Evolutionary conservation across 139 green algal genomes (phyloP).

Genomic region (Asterochloris sp.): DNA sequence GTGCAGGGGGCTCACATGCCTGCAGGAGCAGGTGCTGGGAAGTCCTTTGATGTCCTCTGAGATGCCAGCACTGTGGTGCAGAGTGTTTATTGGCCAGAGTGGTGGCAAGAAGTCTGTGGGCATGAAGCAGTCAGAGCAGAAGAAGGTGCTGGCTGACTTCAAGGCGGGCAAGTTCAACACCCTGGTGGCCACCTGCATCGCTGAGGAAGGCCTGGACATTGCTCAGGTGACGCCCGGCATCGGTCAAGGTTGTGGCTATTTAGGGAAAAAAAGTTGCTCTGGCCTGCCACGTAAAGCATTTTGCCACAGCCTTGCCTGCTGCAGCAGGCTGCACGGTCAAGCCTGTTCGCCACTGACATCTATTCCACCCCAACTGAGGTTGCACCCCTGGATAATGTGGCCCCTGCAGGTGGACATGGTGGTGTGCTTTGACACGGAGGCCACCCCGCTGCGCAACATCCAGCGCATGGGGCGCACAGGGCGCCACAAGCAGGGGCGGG

Average conservation of each 20-base stretch:
- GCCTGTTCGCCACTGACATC: too few species aligned
- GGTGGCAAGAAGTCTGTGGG: conserved; percentile 20
- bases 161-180: conserved; percentile 63
- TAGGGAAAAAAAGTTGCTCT: not conserved
- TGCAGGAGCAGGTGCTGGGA: not conserved
- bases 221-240: conserved; percentile 44
- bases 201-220: conserved; percentile 97
- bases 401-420: conserved; percentile 84
- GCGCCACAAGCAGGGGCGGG: conserved; percentile 70
- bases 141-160: conserved; percentile 63
- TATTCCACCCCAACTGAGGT: not conserved
- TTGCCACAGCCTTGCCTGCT: too few species aligned
- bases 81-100: conserved; percentile 85
- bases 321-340: not conserved
- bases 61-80: conserved; percentile 22
- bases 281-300: too few species aligned
- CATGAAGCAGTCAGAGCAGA: conserved; percentile 67
- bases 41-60: not conserved
- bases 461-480: conserved; percentile 95
- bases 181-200: conserved; percentile 92
- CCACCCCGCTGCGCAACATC: conserved; percentile 71
- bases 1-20: not conserved
- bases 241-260: too few species aligned
- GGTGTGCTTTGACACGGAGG: conserved; percentile 83
- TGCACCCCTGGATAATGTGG: not conserved